Conservation (phyloP, 1,139 yeast species). For the Debaryomyces nepalensis region DNA sequence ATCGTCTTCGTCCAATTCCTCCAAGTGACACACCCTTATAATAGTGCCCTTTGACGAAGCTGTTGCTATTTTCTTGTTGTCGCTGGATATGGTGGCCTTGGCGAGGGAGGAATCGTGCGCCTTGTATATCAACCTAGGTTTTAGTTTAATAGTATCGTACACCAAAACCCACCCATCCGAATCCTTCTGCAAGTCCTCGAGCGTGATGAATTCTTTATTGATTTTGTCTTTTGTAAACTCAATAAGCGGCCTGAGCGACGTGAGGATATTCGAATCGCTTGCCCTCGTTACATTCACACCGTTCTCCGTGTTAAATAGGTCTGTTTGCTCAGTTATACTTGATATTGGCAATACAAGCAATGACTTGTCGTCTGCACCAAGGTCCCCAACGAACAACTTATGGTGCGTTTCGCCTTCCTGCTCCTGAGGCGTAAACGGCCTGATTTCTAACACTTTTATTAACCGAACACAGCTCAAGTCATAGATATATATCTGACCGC, state of each 20-base stretch:
- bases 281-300: slow-evolving; percentile 19
- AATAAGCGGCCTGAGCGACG: slow-evolving; percentile 19
- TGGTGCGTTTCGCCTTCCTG: slow-evolving; percentile 17
- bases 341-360: slow-evolving; percentile 46
- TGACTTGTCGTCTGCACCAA: slow-evolving; percentile 54
- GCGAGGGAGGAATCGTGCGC: slow-evolving; percentile 62
- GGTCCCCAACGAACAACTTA: slow-evolving; percentile 47
- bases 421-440: slow-evolving; percentile 26
- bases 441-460: slow-evolving; percentile 62
- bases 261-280: slow-evolving; percentile 23
- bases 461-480: slow-evolving; percentile 75
- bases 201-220: slow-evolving; percentile 21
- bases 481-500: slow-evolving; percentile 69
- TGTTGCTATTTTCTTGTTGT: slow-evolving; percentile 62
- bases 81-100: slow-evolving; percentile 51
- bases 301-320: slow-evolving; percentile 29
- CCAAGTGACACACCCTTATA: slow-evolving; percentile 51
- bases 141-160: slow-evolving; percentile 62
- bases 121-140: slow-evolving; percentile 59
- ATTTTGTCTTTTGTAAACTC: slow-evolving; percentile 29
- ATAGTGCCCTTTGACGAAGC: slow-evolving; percentile 78
- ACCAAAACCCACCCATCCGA: slow-evolving; percentile 51
- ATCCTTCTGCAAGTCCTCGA: slow-evolving; percentile 32
- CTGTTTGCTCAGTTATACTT: slow-evolving; percentile 32
- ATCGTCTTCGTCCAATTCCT: slow-evolving; percentile 17